phyloP scores from a whole-genome alignment of 2,329 filamentous ascomycete genomes.

The Fusarium aywerte region DNA sequence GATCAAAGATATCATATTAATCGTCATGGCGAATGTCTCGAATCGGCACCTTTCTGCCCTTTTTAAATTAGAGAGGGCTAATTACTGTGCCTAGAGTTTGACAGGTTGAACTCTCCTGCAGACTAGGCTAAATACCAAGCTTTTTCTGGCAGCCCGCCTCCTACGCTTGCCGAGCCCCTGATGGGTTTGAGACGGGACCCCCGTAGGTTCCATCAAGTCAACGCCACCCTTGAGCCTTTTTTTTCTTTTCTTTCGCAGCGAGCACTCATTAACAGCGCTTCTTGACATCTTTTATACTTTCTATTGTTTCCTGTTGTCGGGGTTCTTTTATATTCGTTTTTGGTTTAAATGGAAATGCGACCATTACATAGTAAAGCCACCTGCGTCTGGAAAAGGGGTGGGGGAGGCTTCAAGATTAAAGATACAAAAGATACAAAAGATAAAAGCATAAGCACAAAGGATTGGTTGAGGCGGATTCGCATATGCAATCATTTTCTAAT shows the following conservation, averaged over 20 bases:
- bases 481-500: conserved; percentile 28
- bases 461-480: conserved; percentile 4
- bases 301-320: background rate
- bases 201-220: background rate
- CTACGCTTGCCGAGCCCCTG: conserved; percentile 1
- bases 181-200: background rate
- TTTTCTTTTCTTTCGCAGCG: background rate
- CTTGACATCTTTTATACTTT: background rate
- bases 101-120: conserved; percentile 4
- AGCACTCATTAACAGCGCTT: background rate
- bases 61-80: too few relatives aligned
- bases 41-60: background rate
- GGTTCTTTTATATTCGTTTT: background rate
- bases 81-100: conserved; percentile 1
- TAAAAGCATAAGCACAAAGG: conserved; percentile 1
- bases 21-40: too few relatives aligned
- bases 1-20: too few relatives aligned
- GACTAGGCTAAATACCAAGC: conserved; percentile 6
- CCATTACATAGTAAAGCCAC: conserved; percentile 5
- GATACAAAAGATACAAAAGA: background rate
- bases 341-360: background rate
- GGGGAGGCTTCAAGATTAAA: background rate
- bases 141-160: conserved; percentile 2
- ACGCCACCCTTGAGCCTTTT: background rate
- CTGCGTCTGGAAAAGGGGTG: background rate